These are phyloP conservation scores for Closterium sp. DNA, from an alignment of 139 green algal species.

Conservation along the genomic window DNA sequence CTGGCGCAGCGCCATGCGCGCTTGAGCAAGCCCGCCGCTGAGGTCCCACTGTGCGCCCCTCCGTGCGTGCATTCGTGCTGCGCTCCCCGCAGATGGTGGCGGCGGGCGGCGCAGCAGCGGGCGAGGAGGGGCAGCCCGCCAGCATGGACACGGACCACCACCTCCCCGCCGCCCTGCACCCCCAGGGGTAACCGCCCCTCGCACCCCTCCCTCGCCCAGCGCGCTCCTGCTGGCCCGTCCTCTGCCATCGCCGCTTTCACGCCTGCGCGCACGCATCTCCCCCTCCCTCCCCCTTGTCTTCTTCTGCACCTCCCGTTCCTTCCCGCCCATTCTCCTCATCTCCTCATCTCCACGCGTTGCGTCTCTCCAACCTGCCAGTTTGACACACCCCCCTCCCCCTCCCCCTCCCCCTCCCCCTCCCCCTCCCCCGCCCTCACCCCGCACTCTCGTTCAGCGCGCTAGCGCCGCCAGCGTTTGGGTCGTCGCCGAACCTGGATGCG, in stretches of 20 bases:
- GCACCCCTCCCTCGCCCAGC: too few relatives aligned
- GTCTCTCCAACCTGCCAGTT: not conserved
- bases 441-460: not conserved
- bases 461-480: constrained; percentile 44
- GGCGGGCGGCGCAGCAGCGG: too few relatives aligned
- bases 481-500: constrained; percentile 51
- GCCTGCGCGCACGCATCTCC: not conserved
- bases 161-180: not conserved
- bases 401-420: not conserved
- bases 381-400: not conserved
- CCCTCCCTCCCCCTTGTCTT: too few relatives aligned
- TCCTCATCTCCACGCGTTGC: not conserved
- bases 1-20: not conserved
- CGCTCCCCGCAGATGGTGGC: not conserved
- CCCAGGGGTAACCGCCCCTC: not conserved
- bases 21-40: too few relatives aligned
- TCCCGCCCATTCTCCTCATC: not conserved
- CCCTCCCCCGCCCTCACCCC: not conserved
- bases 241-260: not conserved
- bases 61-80: not conserved
- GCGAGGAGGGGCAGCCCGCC: not conserved
- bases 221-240: too few relatives aligned
- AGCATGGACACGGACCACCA: not conserved
- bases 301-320: too few relatives aligned
- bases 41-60: not conserved